phyloP scores from a whole-genome alignment of 2,329 filamentous ascomycete species.

The Knoxdaviesia capensis region DNA sequence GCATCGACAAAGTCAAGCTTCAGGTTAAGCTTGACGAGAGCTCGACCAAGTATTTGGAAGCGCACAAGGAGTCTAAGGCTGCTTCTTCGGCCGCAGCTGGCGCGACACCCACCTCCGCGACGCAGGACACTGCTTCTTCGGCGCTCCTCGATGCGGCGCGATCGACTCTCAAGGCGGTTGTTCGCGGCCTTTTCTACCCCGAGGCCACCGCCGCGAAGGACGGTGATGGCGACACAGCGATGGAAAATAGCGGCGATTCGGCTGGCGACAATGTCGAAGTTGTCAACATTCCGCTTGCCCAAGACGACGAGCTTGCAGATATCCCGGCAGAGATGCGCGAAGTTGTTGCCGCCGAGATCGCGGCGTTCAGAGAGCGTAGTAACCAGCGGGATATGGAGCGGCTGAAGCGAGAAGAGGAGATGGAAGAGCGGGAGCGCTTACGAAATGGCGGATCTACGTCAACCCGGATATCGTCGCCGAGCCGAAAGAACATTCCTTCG shows the following conservation, averaged over 20 bases:
- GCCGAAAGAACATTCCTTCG: constrained; percentile 52
- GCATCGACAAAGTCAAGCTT: constrained; percentile 49
- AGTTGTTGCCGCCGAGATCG: constrained; percentile 83
- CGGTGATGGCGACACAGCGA: constrained; percentile 44
- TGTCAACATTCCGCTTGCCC: constrained; percentile 68
- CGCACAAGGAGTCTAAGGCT: constrained; percentile 47
- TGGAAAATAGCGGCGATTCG: constrained; percentile 46
- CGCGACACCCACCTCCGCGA: constrained; percentile 32
- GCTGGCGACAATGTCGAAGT: constrained; percentile 55
- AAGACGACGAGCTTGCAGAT: constrained; percentile 85
- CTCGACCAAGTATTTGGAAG: constrained; percentile 68
- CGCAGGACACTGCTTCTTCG: neutral
- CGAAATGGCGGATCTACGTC: constrained; percentile 32
- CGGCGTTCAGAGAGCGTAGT: constrained; percentile 81
- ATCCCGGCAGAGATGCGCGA: constrained; percentile 94
- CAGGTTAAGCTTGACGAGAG: constrained; percentile 63
- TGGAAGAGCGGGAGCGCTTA: constrained; percentile 67
- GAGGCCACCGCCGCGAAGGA: constrained; percentile 26
- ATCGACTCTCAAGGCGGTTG: constrained; percentile 42
- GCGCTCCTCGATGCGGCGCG: constrained; percentile 36
- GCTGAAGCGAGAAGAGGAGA: constrained; percentile 71
- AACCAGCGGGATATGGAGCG: constrained; percentile 78
- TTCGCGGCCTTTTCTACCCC: constrained; percentile 57
- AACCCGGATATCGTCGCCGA: constrained; percentile 5
- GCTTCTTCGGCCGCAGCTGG: constrained; percentile 33